Conservation (phyloP, 257 asterid species). For the Jacaranda copaia region DNA sequence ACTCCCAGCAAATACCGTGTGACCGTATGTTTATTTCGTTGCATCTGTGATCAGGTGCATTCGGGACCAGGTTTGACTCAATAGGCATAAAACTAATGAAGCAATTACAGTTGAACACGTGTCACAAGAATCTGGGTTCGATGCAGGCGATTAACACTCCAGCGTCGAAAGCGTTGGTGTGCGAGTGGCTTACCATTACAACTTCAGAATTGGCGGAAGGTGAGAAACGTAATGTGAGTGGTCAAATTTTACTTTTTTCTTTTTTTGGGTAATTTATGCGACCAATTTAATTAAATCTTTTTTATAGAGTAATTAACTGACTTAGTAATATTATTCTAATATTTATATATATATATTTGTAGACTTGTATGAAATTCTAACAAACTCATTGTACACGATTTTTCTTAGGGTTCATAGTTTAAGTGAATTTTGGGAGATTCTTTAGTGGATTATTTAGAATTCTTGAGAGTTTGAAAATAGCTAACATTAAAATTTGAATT, state of each 20-base stretch:
- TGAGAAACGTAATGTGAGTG: slow-evolving; percentile 23
- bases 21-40: slow-evolving; percentile 24
- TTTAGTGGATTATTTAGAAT: too few relatives aligned
- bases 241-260: too few relatives aligned
- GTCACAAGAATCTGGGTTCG: neutral
- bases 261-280: neutral
- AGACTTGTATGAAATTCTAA: too few relatives aligned
- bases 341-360: too few relatives aligned
- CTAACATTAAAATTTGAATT: neutral
- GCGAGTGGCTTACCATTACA: too few relatives aligned
- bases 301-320: too few relatives aligned
- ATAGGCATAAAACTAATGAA: neutral
- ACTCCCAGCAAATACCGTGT: slow-evolving; percentile 36
- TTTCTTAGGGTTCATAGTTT: too few relatives aligned
- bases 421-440: too few relatives aligned
- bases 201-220: slow-evolving; percentile 4
- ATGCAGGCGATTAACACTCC: neutral
- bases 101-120: neutral
- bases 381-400: too few relatives aligned
- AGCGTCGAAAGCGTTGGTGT: neutral
- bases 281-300: neutral
- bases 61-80: neutral
- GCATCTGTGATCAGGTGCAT: neutral
- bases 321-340: too few relatives aligned
- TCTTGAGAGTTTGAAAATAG: too few relatives aligned